Base-by-base conservation (phyloP, 73 alveolate genomes). In the Blepharisma japonicum region DNA sequence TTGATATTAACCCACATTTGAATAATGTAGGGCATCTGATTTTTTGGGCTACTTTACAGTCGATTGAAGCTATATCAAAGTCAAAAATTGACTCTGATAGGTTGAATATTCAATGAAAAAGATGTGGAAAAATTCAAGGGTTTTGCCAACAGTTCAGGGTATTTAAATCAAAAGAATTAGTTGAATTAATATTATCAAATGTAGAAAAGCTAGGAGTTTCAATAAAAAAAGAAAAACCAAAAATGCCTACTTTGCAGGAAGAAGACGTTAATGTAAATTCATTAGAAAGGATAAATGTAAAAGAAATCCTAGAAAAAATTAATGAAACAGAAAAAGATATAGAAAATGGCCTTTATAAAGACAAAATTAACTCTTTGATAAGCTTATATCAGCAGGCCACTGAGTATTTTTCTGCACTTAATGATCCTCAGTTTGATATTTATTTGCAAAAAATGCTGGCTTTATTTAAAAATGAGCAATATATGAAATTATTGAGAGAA, bases 371-470 rank as follows among this genome's bases (percentile, higher is more conserved):
- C 20, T 76, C 83, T 6, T 56, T 83, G 50, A 71, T 82, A 68
- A 80, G 39, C 11, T 68, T 78, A 6, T 87, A 87, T 80, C 84
- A 83, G 68, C 79, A 83, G 55, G 94, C 94, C 18, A 87, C 82
- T 70, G 94, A 87, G 42, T 87, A 87, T 68, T 87, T 74, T 79
- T 77, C 90, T 1, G 94, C 94, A 6, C 77, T 87, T 39, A 32
- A 32, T 32, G 42, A 32, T 32, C 42, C 42, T 32, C 42, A 32
- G 42, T 32, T 32, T 32, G 42, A 32, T 32, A 32, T 32, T 32
- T 32, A 32, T 32, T 32, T 32, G 42, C 42, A 32, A 32, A 32
- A 32, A 32, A 32, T 32, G 42, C 42, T 32, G 42, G 42, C 42
- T 32, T 32, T 32, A 32, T 32, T 32, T 32, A 32, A 32, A 32